Percentiles rank a stretch among this genome's conserved stretches.
phyloP scores from a whole-genome alignment of 305 asterid genomes.

The Fraxinus floribunda region DNA sequence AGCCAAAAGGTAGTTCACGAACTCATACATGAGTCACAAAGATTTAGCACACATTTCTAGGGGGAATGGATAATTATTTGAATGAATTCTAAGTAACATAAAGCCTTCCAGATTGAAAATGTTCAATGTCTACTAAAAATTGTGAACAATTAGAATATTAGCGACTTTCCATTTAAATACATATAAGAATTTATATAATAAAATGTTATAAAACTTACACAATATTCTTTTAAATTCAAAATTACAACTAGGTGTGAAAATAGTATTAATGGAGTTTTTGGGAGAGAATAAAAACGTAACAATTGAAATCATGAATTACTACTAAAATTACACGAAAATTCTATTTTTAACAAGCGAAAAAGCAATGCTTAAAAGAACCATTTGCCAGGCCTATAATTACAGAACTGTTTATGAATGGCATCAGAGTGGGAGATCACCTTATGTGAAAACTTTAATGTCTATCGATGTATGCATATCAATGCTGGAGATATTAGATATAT shows the following conservation, averaged over 20 bases:
- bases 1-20: slow-evolving; percentile 1
- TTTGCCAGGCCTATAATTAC: background rate
- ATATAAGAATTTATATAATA: background rate
- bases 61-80: background rate
- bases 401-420: background rate
- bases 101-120: background rate
- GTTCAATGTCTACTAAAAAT: background rate
- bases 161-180: background rate
- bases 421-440: background rate
- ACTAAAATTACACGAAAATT: background rate
- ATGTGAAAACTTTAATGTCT: background rate
- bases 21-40: background rate
- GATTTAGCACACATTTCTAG: background rate
- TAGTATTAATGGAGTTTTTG: background rate
- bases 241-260: background rate
- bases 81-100: background rate
- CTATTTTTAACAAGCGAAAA: background rate
- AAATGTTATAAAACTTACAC: background rate
- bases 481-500: background rate
- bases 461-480: background rate
- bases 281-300: background rate
- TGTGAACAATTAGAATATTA: background rate
- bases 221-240: background rate
- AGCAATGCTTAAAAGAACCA: background rate
- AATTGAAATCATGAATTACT: background rate